Conservation (phyloP, 1,284 basidiomycete species). For the Puccinia hordei region DNA sequence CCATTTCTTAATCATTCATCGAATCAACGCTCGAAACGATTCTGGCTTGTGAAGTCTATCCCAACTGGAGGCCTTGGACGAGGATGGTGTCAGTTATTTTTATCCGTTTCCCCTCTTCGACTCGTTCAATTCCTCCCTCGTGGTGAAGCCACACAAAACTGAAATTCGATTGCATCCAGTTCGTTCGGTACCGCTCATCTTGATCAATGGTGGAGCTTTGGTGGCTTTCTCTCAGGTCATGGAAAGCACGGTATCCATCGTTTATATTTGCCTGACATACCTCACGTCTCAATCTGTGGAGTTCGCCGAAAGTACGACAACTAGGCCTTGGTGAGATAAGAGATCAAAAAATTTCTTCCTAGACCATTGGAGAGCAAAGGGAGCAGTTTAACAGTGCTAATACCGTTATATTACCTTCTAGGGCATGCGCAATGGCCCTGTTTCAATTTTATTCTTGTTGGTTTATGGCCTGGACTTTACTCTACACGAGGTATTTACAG, state of each 20-base stretch:
- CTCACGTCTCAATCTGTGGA: not conserved
- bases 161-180: not conserved
- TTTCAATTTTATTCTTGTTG: conserved; percentile 22
- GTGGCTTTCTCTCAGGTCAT: conserved; percentile 3
- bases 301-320: not conserved
- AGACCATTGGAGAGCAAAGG: too few relatives aligned
- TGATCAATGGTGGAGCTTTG: not conserved
- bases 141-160: not conserved
- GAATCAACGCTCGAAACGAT: not conserved
- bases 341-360: not conserved
- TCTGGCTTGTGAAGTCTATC: not conserved
- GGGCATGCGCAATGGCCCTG: conserved; percentile 3
- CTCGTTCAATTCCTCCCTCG: not conserved
- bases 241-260: not conserved
- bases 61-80: not conserved
- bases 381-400: too few relatives aligned
- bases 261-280: conserved; percentile 1
- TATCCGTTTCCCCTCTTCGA: not conserved
- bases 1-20: not conserved
- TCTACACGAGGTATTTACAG: not conserved
- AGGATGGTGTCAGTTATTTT: not conserved
- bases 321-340: not conserved
- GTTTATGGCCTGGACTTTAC: conserved; percentile 14
- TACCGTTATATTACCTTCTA: too few relatives aligned
- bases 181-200: not conserved